Evolutionary conservation across 257 asterid genomes (phyloP).

Genomic region (Avicennia marina): DNA sequence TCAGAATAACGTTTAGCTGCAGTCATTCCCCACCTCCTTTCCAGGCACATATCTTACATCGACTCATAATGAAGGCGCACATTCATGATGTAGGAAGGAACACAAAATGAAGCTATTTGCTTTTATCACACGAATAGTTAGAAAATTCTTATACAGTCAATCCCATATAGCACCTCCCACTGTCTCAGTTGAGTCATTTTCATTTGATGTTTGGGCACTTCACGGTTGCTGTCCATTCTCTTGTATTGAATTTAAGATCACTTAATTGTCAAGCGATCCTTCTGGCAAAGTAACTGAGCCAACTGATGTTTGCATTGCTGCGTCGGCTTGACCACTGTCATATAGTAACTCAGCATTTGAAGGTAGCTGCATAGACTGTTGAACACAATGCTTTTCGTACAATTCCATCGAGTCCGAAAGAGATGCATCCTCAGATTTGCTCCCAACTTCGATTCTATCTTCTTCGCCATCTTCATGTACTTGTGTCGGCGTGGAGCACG

Average conservation of each 20-base stretch:
- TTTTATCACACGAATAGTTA: not conserved
- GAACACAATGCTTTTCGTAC: conserved; percentile 8
- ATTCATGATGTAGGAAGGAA: too few species aligned
- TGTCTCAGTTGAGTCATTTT: not conserved
- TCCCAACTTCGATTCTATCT: too few species aligned
- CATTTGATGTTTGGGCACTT: not conserved
- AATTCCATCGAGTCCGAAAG: too few species aligned
- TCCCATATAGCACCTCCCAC: not conserved
- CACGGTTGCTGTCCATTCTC: conserved; percentile 6
- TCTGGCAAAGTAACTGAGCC: conserved; percentile 8
- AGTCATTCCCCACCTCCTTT: too few species aligned
- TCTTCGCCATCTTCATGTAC: conserved; percentile 35
- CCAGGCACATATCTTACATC: too few species aligned
- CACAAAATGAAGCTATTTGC: too few species aligned
- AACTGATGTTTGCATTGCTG: conserved; percentile 2
- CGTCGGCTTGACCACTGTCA: conserved; percentile 7
- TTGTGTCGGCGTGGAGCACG: conserved; percentile 23
- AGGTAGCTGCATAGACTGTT: conserved; percentile 18
- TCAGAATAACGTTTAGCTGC: too few species aligned
- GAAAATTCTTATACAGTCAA: too few species aligned
- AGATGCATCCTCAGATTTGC: too few species aligned
- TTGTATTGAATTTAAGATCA: not conserved
- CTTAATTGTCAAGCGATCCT: not conserved
- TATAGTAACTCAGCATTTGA: conserved; percentile 20
- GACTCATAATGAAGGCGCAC: too few species aligned